These are phyloP conservation scores for Mycotypha africana DNA, from an alignment of 371 early-diverging fungal species.

Conservation along the genomic window DNA sequence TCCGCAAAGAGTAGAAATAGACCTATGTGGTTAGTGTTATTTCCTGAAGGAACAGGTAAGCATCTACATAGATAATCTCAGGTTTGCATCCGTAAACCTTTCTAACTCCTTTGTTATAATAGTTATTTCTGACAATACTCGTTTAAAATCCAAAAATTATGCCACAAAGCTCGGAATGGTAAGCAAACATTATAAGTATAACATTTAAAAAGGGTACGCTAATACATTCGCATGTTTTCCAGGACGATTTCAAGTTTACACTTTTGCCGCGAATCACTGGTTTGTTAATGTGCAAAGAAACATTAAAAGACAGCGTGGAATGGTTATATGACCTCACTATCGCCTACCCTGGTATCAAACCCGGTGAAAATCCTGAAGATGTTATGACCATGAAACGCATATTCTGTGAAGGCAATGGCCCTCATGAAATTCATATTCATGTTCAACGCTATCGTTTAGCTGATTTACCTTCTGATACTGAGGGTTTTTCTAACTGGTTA, in stretches of 20 bases:
- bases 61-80: neutral
- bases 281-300: constrained; percentile 54
- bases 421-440: constrained; percentile 69
- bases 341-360: constrained; percentile 73
- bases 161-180: constrained; percentile 51
- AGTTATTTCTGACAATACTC: constrained; percentile 52
- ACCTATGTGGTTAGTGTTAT: constrained; percentile 84
- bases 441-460: constrained; percentile 62
- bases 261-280: constrained; percentile 81
- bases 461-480: constrained; percentile 57
- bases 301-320: constrained; percentile 56
- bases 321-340: constrained; percentile 83
- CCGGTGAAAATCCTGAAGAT: constrained; percentile 74
- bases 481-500: constrained; percentile 70
- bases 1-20: constrained; percentile 26
- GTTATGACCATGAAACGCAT: constrained; percentile 65
- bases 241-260: constrained; percentile 53
- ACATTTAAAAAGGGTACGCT: neutral
- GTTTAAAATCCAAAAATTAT: constrained; percentile 41
- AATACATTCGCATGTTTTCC: neutral
- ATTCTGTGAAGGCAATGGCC: constrained; percentile 64
- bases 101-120: neutral
- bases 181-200: constrained; percentile 19
- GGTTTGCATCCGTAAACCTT: neutral
- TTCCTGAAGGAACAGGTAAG: constrained; percentile 86